These are phyloP conservation scores for Solanum lycopersicoides DNA, from an alignment of 257 asterid species.

Conservation along the genomic window DNA sequence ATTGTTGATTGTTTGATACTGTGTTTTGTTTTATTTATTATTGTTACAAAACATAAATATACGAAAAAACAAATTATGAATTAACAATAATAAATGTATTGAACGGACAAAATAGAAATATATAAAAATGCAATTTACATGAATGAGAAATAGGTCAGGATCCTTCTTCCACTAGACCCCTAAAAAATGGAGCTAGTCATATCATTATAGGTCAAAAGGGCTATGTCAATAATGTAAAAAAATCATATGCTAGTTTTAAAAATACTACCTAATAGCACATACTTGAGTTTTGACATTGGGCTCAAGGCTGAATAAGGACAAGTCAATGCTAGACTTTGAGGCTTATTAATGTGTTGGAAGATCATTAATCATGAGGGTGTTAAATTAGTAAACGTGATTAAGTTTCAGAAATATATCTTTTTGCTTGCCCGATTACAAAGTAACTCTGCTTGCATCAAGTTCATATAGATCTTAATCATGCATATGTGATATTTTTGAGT, in stretches of 20 bases:
- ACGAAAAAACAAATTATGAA: not conserved
- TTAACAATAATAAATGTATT: not conserved
- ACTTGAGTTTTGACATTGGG: not conserved
- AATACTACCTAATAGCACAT: not conserved
- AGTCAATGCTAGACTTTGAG: not conserved
- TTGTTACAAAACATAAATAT: not conserved
- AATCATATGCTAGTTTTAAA: too few relatives aligned
- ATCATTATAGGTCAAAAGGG: not conserved
- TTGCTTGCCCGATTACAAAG: not conserved
- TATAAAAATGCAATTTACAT: not conserved
- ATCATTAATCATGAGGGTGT: too few relatives aligned
- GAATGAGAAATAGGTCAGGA: not conserved
- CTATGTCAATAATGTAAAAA: not conserved
- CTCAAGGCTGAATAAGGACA: not conserved
- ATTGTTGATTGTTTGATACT: not conserved
- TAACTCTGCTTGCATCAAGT: not conserved
- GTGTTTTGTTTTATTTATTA: not conserved
- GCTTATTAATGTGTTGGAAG: too few relatives aligned
- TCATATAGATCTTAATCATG: not conserved
- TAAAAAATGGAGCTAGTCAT: not conserved
- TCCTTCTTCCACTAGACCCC: not conserved
- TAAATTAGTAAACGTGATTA: not conserved
- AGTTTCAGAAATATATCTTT: too few relatives aligned
- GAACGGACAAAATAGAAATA: not conserved
- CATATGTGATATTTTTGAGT: accelerated